Evolutionary conservation across 2,329 filamentous ascomycete species (phyloP).

Genomic region (Aspergillus intermedius): DNA sequence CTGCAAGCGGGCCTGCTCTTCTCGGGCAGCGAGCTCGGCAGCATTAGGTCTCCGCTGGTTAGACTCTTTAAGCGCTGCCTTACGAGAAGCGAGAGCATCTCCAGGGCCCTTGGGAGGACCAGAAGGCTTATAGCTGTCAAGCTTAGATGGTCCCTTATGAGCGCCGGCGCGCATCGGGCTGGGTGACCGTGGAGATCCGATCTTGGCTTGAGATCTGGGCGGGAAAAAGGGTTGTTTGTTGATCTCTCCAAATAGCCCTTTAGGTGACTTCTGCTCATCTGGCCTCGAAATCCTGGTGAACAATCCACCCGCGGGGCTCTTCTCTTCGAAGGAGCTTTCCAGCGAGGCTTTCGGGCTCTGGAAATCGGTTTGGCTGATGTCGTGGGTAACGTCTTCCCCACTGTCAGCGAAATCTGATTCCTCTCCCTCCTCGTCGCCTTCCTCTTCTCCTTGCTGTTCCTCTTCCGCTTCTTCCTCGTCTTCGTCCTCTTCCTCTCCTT

Average conservation of each 20-base stretch:
- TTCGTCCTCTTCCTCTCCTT: slow-evolving; percentile 35
- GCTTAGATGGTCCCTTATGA: slow-evolving; percentile 23
- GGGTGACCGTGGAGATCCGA: slow-evolving; percentile 39
- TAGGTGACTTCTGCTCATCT: slow-evolving; percentile 20
- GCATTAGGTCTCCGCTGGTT: slow-evolving; percentile 16
- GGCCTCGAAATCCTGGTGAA: slow-evolving; percentile 35
- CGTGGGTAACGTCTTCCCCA: slow-evolving; percentile 41
- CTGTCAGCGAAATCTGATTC: slow-evolving; percentile 42
- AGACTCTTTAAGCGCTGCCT: slow-evolving; percentile 30
- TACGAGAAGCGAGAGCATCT: slow-evolving; percentile 35
- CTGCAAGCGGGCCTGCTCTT: slow-evolving; percentile 24
- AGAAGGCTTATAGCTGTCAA: slow-evolving; percentile 29
- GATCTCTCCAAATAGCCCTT: slow-evolving; percentile 41
- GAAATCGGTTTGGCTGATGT: slow-evolving; percentile 26
- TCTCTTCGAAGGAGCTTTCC: slow-evolving; percentile 41
- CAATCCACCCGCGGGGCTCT: slow-evolving; percentile 33
- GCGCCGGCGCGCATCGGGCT: slow-evolving; percentile 37
- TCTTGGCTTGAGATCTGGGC: slow-evolving; percentile 22
- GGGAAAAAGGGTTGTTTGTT: slow-evolving; percentile 30
- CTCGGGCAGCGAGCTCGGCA: slow-evolving; percentile 17
- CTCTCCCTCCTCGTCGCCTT: slow-evolving; percentile 14
- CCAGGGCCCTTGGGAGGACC: slow-evolving; percentile 33
- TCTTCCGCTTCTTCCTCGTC: slow-evolving; percentile 39
- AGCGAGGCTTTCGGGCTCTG: slow-evolving; percentile 36
- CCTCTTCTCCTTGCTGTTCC: slow-evolving; percentile 32